These are phyloP conservation scores for Phaeosphaeria sp. DNA, from an alignment of 2,329 filamentous ascomycete species.

Conservation along the genomic window DNA sequence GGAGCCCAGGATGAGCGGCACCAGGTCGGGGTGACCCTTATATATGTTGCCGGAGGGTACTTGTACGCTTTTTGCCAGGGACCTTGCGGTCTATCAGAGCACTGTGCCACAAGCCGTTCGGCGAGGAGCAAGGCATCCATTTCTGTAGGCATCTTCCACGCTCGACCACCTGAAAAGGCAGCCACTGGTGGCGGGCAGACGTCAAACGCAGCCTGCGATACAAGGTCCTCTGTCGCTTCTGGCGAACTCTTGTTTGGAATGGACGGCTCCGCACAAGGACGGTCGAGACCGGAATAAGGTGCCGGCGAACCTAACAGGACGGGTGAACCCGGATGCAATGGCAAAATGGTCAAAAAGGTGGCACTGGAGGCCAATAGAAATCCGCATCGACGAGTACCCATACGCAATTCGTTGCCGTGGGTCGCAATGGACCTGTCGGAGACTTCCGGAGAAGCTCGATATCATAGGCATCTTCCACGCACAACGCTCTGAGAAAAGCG, in stretches of 20 bases:
- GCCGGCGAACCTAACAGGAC: conserved; percentile 5
- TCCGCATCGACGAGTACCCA: conserved; percentile 27
- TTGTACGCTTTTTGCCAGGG: conserved; percentile 35
- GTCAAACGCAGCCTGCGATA: conserved; percentile 26
- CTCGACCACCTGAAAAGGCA: conserved; percentile 22
- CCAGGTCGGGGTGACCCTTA: conserved; percentile 9
- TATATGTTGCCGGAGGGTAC: conserved; percentile 16
- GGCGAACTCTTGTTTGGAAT: conserved; percentile 11
- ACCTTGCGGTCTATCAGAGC: conserved; percentile 35
- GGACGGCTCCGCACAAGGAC: conserved; percentile 10
- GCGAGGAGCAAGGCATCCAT: conserved; percentile 20
- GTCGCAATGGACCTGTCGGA: conserved; percentile 29
- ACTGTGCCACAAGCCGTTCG: conserved; percentile 4
- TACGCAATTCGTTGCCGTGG: conserved; percentile 29
- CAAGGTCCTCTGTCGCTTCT: conserved; percentile 20
- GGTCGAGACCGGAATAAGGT: conserved; percentile 8
- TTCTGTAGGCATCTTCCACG: conserved; percentile 40
- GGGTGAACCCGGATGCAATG: conserved; percentile 11
- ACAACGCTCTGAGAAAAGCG: conserved; percentile 27
- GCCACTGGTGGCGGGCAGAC: conserved; percentile 28
- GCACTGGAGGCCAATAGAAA: conserved; percentile 8
- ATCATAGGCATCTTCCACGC: conserved; percentile 37
- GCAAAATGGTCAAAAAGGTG: conserved; percentile 6
- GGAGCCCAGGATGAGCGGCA: conserved; percentile 11
- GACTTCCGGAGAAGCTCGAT: conserved; percentile 18